Evolutionary conservation across 352 stramenopile genomes (phyloP), one percentile per base, ranked within the genome.

Genomic region (Pythium brachiatum): DNA sequence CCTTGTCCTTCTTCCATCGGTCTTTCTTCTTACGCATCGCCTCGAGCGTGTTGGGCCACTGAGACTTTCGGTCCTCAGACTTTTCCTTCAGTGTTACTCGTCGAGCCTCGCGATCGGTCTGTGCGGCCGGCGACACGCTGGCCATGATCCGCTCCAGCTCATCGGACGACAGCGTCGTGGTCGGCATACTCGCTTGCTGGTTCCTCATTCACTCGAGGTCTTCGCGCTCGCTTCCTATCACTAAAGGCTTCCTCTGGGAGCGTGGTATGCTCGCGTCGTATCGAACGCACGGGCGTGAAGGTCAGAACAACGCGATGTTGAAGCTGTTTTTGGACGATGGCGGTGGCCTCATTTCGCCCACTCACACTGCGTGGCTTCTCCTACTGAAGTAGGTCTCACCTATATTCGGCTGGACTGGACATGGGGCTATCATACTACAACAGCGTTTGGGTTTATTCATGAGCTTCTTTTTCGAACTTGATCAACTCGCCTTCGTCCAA

Each of bases 21-120:
- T 96, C 88, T 53, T 97, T 97, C 69, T 96, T 95, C 67, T 81
- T 75, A 9, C 90, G 82, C 73, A 85, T 90, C 7, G 92, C 92
- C 51, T 97, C 88, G 31, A 98, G 67, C 12, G 92, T 98, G 74
- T 98, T 97, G 25, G 90, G 90, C 92, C 92, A 98, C 54, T 85
- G 76, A 16, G 78, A 76, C 25, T 93, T 91, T 29, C 89, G 76
- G 38, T 94, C 73, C 56, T 95, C 80, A 2, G 82, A 96, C 53
- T 95, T 82, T 16, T 77, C 64, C 60, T 95, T 94, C 4, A 91
- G 79, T 4, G 74, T 70, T 34, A 73, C 69, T 2, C 79, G 79
- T 63, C 85, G 79, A 18, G 72, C 75, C 46, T 92, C 84, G n/a
- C 78, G 70, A 36, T 94, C 76, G 26, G 80, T 90, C 65, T 83